A percentile compares a stretch with the other conserved stretches of the same genome.
Evolutionary conservation across 345 rosid species (phyloP).

Genomic region (Eucalyptus guilfoylei): DNA sequence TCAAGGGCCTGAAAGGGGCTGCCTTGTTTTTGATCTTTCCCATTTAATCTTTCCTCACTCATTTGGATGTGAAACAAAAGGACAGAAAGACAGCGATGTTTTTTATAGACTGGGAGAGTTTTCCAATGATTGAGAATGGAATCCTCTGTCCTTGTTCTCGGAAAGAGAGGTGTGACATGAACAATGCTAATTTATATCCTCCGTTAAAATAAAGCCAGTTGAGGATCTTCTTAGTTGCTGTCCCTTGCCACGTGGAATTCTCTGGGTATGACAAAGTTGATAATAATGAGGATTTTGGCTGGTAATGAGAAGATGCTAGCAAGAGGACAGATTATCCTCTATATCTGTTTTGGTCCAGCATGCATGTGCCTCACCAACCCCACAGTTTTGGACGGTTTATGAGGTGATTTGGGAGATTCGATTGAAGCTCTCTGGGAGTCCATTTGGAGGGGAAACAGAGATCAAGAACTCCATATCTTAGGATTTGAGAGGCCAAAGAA

Average conservation of each 20-base stretch:
- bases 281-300: not conserved
- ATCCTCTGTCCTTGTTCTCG: not conserved
- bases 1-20: not conserved
- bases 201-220: not conserved
- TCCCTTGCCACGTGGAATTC: slow-evolving; percentile 13
- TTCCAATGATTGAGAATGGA: slow-evolving; percentile 7
- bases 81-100: slow-evolving; percentile 15
- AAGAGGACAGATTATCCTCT: not conserved
- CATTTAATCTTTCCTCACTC: not conserved
- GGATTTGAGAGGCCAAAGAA: not conserved
- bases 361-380: slow-evolving; percentile 20
- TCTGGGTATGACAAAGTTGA: not conserved
- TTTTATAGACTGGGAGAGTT: slow-evolving; percentile 3
- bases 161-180: not conserved
- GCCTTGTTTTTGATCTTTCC: not conserved
- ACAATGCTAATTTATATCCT: not conserved
- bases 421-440: not conserved
- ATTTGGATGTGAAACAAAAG: not conserved
- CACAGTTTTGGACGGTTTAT: not conserved
- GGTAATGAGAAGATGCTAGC: not conserved
- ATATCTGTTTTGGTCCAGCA: not conserved
- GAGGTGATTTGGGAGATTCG: not conserved
- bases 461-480: not conserved
- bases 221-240: not conserved
- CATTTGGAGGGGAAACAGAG: not conserved